phyloP scores from a whole-genome alignment of 2,329 filamentous ascomycete genomes.

The Tolypocladium tropicale region DNA sequence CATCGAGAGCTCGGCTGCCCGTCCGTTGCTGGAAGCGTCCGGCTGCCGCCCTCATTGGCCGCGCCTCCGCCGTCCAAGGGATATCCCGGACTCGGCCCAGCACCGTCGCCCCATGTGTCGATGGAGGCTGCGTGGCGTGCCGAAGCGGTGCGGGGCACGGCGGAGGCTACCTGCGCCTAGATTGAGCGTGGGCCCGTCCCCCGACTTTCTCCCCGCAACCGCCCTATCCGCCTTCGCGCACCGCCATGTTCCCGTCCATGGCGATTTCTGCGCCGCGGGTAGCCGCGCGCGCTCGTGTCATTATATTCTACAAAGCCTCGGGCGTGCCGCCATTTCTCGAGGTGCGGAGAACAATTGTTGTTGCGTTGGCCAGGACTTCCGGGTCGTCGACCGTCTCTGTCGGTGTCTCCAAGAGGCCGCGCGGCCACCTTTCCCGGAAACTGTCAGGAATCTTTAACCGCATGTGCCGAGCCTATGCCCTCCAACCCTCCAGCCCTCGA shows the following conservation, averaged over 20 bases:
- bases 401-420: not conserved
- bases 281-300: not conserved
- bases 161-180: no score
- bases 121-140: not conserved
- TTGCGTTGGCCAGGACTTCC: not conserved
- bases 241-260: no score
- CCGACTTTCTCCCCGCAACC: not conserved
- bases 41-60: not conserved
- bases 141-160: conserved; percentile 1
- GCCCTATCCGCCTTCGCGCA: not conserved
- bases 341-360: not conserved
- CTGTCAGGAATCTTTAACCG: not conserved
- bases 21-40: no score
- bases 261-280: not conserved
- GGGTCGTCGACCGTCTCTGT: not conserved
- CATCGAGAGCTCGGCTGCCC: no score
- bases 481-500: no score
- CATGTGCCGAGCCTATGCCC: not conserved
- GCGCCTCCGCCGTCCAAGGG: not conserved
- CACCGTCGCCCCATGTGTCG: not conserved
- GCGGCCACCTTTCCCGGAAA: not conserved
- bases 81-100: not conserved
- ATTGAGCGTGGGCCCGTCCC: no score
- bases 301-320: not conserved
- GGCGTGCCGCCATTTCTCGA: not conserved